Conservation (phyloP, 768 basidiomycete genomes). For the Artomyces pyxidatus region DNA sequence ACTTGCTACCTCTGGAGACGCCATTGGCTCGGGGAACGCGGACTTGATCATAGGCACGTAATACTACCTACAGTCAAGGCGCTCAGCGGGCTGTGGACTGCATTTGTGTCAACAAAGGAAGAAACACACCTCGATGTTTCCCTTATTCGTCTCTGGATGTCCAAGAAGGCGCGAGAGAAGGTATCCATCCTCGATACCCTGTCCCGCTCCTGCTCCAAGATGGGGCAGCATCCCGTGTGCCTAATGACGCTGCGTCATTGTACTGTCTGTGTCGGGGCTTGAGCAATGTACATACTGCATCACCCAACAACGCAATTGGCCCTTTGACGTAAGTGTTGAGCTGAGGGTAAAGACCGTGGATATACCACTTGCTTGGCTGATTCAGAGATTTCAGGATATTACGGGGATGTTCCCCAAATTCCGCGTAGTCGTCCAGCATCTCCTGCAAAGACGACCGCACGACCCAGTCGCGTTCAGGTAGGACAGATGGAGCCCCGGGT, state of each 20-base stretch:
- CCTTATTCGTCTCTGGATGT: constrained; percentile 30
- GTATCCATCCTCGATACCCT: constrained; percentile 51
- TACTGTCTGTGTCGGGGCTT: neutral
- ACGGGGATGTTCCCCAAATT: constrained; percentile 38
- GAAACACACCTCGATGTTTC: constrained; percentile 34
- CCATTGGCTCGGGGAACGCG: constrained; percentile 41
- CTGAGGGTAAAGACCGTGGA: constrained; percentile 41
- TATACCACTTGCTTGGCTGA: constrained; percentile 42
- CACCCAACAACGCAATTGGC: constrained; percentile 43
- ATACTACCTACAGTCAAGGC: constrained; percentile 38
- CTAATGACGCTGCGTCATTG: no score
- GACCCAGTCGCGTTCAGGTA: no score
- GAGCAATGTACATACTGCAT: constrained; percentile 26
- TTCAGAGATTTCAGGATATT: constrained; percentile 34
- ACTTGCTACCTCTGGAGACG: constrained; percentile 35
- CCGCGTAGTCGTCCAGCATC: constrained; percentile 33
- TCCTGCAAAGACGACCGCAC: constrained; percentile 32
- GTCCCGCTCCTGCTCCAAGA: constrained; percentile 49
- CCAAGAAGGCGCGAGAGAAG: constrained; percentile 37
- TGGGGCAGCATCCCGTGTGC: constrained; percentile 56
- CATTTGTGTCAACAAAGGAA: neutral
- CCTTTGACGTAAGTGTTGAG: constrained; percentile 36
- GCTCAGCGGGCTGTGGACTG: neutral
- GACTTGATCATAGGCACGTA: constrained; percentile 37
- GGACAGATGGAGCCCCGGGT: no score